phyloP scores from a whole-genome alignment of 306 rosid genomes.

The Prunus kanzakura region DNA sequence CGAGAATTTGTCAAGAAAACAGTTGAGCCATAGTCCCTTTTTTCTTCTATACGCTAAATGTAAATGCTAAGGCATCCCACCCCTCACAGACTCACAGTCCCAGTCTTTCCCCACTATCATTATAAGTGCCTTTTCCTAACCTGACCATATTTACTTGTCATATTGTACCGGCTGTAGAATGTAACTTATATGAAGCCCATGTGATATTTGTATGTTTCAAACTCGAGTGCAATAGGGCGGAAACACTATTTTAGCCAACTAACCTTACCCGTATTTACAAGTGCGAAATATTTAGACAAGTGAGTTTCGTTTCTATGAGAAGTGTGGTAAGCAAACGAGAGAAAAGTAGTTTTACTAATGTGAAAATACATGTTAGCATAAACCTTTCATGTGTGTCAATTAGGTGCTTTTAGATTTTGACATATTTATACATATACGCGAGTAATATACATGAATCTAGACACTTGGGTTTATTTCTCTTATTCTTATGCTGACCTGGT shows the following conservation, averaged over 20 bases:
- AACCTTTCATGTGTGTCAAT: not conserved
- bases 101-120: no score
- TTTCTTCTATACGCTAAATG: not conserved
- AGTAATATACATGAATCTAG: not conserved
- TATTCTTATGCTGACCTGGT: constrained; percentile 1
- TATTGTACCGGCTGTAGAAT: no score
- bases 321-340: no score
- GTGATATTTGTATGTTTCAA: no score
- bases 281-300: no score
- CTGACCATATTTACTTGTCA: no score
- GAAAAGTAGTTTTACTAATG: not conserved
- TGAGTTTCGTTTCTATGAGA: not conserved
- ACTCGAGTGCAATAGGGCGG: no score
- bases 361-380: not conserved
- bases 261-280: no score
- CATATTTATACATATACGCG: not conserved
- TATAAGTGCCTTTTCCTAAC: no score
- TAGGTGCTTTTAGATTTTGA: not conserved
- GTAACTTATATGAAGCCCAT: no score
- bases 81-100: no score
- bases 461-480: not conserved
- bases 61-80: not conserved
- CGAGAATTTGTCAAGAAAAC: constrained; percentile 31
- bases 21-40: constrained; percentile 11
- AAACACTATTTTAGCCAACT: no score